Evolutionary conservation across 1,139 yeast species (phyloP).

Genomic region (Casaregolazyma suthepensis): DNA sequence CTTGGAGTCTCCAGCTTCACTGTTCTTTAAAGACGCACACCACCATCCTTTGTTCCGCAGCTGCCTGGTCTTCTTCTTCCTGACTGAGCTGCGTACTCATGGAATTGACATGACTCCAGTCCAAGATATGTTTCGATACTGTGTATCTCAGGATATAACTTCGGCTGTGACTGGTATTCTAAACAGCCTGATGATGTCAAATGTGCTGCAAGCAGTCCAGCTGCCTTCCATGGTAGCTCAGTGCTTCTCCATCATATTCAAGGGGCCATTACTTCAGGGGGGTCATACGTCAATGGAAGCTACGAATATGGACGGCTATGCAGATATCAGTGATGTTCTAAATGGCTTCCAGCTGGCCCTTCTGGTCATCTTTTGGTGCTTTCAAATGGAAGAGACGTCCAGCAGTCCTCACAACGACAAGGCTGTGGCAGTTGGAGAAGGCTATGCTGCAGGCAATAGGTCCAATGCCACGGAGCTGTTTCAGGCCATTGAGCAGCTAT

Average conservation of each 20-base stretch:
- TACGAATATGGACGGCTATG: conserved; percentile 21
- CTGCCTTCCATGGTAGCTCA: conserved; percentile 20
- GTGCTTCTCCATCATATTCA: conserved; percentile 21
- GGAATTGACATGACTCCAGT: conserved; percentile 22
- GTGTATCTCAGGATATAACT: conserved; percentile 26
- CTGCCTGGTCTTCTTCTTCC: conserved; percentile 18
- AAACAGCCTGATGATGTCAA: conserved; percentile 16
- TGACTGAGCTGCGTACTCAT: conserved; percentile 21
- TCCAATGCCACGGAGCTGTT: conserved; percentile 13
- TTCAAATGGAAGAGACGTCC: conserved; percentile 23
- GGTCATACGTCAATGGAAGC: conserved; percentile 19
- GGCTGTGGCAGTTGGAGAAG: neutral
- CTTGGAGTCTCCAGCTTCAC: conserved; percentile 11
- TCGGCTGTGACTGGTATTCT: conserved; percentile 20
- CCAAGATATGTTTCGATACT: conserved; percentile 23
- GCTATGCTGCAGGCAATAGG: neutral
- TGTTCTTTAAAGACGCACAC: conserved; percentile 10
- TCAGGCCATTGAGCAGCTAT: conserved; percentile 20
- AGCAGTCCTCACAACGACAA: neutral
- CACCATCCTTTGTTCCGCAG: conserved; percentile 24
- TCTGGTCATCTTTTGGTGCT: conserved; percentile 30
- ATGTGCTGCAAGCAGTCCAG: conserved; percentile 18
- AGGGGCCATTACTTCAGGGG: conserved; percentile 6
- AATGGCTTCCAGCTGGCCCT: conserved; percentile 26
- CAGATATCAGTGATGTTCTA: conserved; percentile 18